phyloP scores from a whole-genome alignment of 75 land plant genomes.

The Cryptomeria japonica region DNA sequence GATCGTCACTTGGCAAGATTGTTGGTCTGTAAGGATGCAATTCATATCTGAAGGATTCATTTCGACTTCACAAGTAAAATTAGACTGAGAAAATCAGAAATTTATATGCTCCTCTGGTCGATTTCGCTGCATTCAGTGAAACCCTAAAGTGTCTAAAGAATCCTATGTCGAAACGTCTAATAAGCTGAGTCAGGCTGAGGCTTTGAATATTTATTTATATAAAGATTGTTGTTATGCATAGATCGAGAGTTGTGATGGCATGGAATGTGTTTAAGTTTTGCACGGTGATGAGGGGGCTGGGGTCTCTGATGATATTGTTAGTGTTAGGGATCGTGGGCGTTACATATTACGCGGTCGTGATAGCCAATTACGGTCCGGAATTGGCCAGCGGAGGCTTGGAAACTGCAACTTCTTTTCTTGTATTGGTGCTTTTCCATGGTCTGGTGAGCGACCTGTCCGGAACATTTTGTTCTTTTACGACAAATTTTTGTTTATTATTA shows the following conservation, averaged over 20 bases:
- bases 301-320: slow-evolving; percentile 49
- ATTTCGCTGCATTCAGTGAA: not conserved
- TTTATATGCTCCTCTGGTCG: not conserved
- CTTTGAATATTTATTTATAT: not conserved
- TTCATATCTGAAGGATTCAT: no score
- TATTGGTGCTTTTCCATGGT: slow-evolving; percentile 62
- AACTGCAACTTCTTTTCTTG: slow-evolving; percentile 37
- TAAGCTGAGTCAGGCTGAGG: not conserved
- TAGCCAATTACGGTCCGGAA: slow-evolving; percentile 54
- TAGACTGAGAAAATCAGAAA: not conserved
- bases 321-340: slow-evolving; percentile 50
- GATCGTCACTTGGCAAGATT: no score
- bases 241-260: slow-evolving; percentile 43
- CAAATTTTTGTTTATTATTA: no score
- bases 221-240: slow-evolving; percentile 13
- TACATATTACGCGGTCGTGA: slow-evolving; percentile 54
- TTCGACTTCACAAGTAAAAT: no score
- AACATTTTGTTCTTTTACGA: not conserved
- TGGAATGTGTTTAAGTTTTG: slow-evolving; percentile 66
- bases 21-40: no score
- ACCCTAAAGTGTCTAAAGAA: not conserved
- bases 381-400: slow-evolving; percentile 30
- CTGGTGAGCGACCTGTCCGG: slow-evolving; percentile 42
- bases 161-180: not conserved
- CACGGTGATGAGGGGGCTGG: slow-evolving; percentile 46